A percentile compares a stretch with the other conserved stretches of the same genome.
These are phyloP conservation scores for Hypoxylon sp. DNA, from an alignment of 2,329 filamentous ascomycete genomes.

Conservation along the genomic window DNA sequence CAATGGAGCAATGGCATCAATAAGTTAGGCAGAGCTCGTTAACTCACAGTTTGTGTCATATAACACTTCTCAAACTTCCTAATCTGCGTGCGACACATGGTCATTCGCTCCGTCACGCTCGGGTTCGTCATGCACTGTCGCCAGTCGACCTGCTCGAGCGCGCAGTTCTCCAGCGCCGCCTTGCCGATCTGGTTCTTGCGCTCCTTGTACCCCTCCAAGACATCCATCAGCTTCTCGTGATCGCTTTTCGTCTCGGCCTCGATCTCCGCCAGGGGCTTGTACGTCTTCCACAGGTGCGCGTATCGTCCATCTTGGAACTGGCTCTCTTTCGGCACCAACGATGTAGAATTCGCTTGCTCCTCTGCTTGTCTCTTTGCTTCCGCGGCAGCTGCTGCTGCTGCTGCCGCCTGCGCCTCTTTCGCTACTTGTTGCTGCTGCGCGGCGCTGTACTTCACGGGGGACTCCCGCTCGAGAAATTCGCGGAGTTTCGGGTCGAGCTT, in stretches of 20 bases:
- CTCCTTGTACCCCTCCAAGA: constrained; percentile 85
- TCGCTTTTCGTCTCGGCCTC: constrained; percentile 76
- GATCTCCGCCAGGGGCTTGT: constrained; percentile 75
- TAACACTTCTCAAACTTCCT: constrained; percentile 86
- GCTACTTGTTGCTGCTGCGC: constrained; percentile 31
- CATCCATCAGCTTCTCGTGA: constrained; percentile 80
- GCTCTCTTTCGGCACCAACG: constrained; percentile 58
- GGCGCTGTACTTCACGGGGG: constrained; percentile 72
- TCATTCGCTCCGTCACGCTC: constrained; percentile 71
- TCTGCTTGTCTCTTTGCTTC: constrained; percentile 14
- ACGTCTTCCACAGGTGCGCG: constrained; percentile 92
- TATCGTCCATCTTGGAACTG: constrained; percentile 69
- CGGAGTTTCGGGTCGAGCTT: constrained; percentile 84
- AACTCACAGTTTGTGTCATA: constrained; percentile 80
- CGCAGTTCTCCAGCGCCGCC: constrained; percentile 92
- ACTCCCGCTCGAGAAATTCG: constrained; percentile 85
- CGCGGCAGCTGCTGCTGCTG: constrained; percentile 5
- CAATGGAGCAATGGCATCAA: too few species aligned
- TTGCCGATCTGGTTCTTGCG: constrained; percentile 79
- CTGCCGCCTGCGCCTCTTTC: constrained; percentile 16
- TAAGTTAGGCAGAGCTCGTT: too few species aligned
- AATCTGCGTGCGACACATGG: constrained; percentile 83
- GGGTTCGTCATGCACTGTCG: constrained; percentile 83
- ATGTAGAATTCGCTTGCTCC: constrained; percentile 18
- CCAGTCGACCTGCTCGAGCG: constrained; percentile 84